Percentiles rank a stretch among this genome's conserved stretches.
phyloP scores from a whole-genome alignment of 306 rosid species.

The Dryas alaskensis region DNA sequence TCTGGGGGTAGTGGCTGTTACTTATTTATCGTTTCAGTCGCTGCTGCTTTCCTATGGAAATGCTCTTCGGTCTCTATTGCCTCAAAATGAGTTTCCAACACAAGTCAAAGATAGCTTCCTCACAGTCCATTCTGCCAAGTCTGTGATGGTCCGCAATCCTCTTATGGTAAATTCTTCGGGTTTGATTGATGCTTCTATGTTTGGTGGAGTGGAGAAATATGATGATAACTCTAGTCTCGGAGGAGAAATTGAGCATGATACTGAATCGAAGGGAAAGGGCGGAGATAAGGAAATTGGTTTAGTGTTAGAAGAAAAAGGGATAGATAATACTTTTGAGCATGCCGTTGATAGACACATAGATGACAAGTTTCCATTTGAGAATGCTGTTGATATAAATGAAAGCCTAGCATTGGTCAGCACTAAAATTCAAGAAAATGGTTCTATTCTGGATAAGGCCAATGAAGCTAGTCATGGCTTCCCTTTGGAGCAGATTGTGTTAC shows the following conservation, averaged over 20 bases:
- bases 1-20: slow-evolving; percentile 58
- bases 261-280: slow-evolving; percentile 13
- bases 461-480: slow-evolving; percentile 31
- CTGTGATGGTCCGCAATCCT: slow-evolving; percentile 44
- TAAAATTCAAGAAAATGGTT: slow-evolving; percentile 27
- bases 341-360: slow-evolving; percentile 11
- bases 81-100: slow-evolving; percentile 21
- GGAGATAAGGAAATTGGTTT: slow-evolving; percentile 16
- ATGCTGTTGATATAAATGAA: slow-evolving; percentile 23
- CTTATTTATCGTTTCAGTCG: slow-evolving; percentile 62
- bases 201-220: slow-evolving; percentile 25
- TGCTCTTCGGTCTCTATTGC: slow-evolving; percentile 55
- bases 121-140: slow-evolving; percentile 39
- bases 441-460: slow-evolving; percentile 24
- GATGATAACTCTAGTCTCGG: slow-evolving; percentile 24
- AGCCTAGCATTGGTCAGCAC: slow-evolving; percentile 27
- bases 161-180: slow-evolving; percentile 37
- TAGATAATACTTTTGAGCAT: slow-evolving; percentile 27
- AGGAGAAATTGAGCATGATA: slow-evolving; percentile 23
- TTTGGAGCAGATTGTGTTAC: slow-evolving; percentile 35
- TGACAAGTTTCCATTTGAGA: slow-evolving; percentile 29
- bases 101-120: slow-evolving; percentile 17
- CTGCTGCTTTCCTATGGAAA: slow-evolving; percentile 67
- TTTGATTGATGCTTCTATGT: slow-evolving; percentile 30
- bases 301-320: slow-evolving; percentile 9